These are phyloP conservation scores for Myxozyma kluyveri DNA, from an alignment of 805 yeast genomes.

Conservation along the genomic window DNA sequence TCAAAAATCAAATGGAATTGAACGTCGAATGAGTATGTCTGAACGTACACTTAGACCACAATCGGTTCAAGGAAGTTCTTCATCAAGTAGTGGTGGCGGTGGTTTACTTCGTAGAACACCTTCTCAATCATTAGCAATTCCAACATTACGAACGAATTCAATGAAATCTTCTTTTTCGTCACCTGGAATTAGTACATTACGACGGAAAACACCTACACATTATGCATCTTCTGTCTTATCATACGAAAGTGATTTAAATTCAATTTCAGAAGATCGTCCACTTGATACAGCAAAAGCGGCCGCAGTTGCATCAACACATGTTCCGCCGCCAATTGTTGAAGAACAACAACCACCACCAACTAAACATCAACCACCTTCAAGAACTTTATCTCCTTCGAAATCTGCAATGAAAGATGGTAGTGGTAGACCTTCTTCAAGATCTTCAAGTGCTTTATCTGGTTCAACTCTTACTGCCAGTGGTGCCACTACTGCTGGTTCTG, in stretches of 20 bases:
- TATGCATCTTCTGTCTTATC: conserved; percentile 25
- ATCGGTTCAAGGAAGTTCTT: neutral
- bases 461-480: conserved; percentile 3
- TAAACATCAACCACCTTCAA: conserved; percentile 15
- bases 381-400: conserved; percentile 17
- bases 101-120: neutral
- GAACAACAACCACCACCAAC: conserved; percentile 5
- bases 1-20: conserved; percentile 1
- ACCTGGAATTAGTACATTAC: conserved; percentile 6
- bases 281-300: conserved; percentile 12
- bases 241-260: conserved; percentile 24
- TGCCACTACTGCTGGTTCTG: conserved; percentile 4
- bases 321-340: conserved; percentile 20
- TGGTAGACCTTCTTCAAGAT: conserved; percentile 1
- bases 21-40: conserved; percentile 21
- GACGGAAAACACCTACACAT: conserved; percentile 4
- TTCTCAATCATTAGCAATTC: neutral
- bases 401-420: conserved; percentile 12
- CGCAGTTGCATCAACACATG: neutral
- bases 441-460: conserved; percentile 20
- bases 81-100: neutral
- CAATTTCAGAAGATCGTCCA: conserved; percentile 19
- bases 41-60: conserved; percentile 20
- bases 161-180: conserved; percentile 4
- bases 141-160: conserved; percentile 12